Evolutionary conservation across 768 basidiomycete genomes (phyloP).

Genomic region (Mycena capillaripes): DNA sequence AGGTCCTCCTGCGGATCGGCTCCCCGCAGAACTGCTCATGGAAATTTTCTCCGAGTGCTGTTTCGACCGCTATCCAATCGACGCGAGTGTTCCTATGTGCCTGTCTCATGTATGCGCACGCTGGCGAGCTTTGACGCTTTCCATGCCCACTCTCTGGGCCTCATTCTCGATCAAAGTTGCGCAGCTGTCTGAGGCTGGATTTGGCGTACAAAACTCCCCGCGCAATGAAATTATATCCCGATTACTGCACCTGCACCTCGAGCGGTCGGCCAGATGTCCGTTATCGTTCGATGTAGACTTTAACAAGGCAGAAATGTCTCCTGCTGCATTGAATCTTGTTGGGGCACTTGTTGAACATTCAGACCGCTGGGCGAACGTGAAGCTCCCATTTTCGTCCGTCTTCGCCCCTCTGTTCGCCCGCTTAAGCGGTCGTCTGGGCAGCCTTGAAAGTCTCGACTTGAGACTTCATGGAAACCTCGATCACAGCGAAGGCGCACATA

Average conservation of each 20-base stretch:
- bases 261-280: constrained; percentile 9
- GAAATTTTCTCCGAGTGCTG: constrained; percentile 17
- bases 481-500: neutral
- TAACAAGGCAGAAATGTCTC: neutral
- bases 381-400: constrained; percentile 3
- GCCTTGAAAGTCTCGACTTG: constrained; percentile 28
- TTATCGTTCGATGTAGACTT: constrained; percentile 23
- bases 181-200: neutral
- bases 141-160: constrained; percentile 27
- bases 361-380: constrained; percentile 13
- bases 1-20: neutral
- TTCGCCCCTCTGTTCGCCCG: neutral
- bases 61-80: constrained; percentile 8
- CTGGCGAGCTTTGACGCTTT: constrained; percentile 16
- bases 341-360: constrained; percentile 16
- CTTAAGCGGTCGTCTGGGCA: constrained; percentile 10
- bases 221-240: neutral
- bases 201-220: neutral
- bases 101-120: constrained; percentile 3
- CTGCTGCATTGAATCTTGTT: neutral
- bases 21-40: constrained; percentile 28
- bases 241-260: constrained; percentile 25
- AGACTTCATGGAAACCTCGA: neutral
- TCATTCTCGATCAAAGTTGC: constrained; percentile 22
- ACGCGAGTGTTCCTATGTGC: neutral